Evolutionary conservation across 352 stramenopile genomes (phyloP), one percentile per base, ranked within the genome.

Genomic region (Phytophthora sp.): DNA sequence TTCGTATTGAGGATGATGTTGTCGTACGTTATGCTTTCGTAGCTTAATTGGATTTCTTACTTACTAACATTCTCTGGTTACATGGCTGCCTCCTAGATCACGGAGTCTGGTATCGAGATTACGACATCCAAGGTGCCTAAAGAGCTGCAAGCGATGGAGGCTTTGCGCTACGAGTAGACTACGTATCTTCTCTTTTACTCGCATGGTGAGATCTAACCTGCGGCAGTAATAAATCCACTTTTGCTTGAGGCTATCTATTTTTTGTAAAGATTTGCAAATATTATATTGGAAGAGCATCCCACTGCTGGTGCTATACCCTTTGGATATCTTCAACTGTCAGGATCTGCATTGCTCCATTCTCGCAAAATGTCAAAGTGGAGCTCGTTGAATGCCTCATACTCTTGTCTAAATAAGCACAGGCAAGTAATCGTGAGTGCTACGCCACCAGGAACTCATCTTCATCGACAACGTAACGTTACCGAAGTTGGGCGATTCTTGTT

Each of bases 1-100:
- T 95, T 62, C 86, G 86, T 30, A 95, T 95, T 49, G 86, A 95
- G 74, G 86, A 95, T 64, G 86, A 95, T 50, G 79, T 95, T 57
- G 78, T 93, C 52, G 86, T 95, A 76, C 41, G 84, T 57, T 11
- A 30, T 58, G 11, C 50, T 31, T 49, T 54, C 33, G 6, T 60
- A 13, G 15, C 12, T 38, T 11, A 7, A 20, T 35, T 39, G n/a
- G 26, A 13, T 6, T 56, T 1, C 7, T 54, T 15, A 41, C 2
- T 3, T 31, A 13, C 9, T 47, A 45, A 54, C 23, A 13, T 62
- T 29, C 50, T 59, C 52, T 57, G 24, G 53, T 11, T 57, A 8
- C 66, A 23, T 60, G 13, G 54, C 13, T 60, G 26, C 61, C 7
- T 51, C 6, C 18, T 53, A 95, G 86, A 91, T 95, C 63, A 90